Evolutionary conservation across 257 asterid species (phyloP), one percentile per base, ranked within the genome.

Genomic region (Nicotiana paniculata): DNA sequence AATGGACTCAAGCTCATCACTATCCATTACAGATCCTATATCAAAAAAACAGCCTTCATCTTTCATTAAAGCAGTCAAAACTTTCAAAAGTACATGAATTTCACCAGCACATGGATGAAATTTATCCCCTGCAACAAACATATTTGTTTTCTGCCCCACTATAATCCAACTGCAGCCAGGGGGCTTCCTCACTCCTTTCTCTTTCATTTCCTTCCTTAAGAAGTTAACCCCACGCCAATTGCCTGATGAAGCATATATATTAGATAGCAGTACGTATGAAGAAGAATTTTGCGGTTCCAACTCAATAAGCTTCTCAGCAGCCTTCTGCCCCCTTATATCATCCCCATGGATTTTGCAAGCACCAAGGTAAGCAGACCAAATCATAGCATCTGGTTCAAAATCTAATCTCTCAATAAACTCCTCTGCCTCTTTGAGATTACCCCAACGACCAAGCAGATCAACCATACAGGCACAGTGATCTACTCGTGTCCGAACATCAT

Each of bases 271-370:
- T 69, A 96, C 92, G 83, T 94, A 96, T 17, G 93, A 83, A 39
- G 97, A 88, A 53, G 98, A 89, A 78, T 87, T 90, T 10, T 80
- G 91, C 9, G 99, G 97, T 70, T 93, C 97, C 93, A 93, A 39
- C 86, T 91, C 90, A 66, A 91, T 83, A 37, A 96, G 96, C 87
- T 92, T 96, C 76, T 90, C 91, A 21, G 97, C 98, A 12, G 98
- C 97, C 35, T 26, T 87, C 68, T 84, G 86, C 72, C 98, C 99
- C 86, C 97, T 89, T 12, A 32, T 59, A 6, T 92, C 94, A 64
- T 96, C 97, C n/a, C 97, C 97, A 3, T 96, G 97, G 89, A 96
- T 84, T 86, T 92, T 94, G 88, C 99, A 93, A 18, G 95, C 95
- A 21, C 90, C 92, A 2, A 96, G 97, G 89, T 84, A 94, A n/a